Conservation (phyloP, 441 rosid species). For the Aleurites moluccanus region DNA sequence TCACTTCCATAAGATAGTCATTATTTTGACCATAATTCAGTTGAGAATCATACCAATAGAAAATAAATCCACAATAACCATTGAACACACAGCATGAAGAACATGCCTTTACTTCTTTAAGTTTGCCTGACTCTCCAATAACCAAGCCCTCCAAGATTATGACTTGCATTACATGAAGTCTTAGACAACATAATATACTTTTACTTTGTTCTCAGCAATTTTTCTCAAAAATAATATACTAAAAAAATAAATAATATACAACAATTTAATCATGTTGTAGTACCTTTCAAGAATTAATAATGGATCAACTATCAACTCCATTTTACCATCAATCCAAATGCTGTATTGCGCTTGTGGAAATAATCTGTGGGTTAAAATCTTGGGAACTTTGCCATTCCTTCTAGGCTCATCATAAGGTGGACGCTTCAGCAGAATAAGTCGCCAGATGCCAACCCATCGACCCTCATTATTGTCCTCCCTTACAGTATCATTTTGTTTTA, state of each 20-base stretch:
- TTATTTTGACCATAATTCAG: neutral
- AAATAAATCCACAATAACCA: neutral
- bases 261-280: neutral
- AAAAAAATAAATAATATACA: neutral
- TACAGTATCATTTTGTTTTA: constrained; percentile 60
- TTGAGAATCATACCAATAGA: neutral
- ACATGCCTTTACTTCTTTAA: too few relatives aligned
- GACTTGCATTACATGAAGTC: neutral
- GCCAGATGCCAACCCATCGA: constrained; percentile 94
- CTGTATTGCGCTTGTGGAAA: constrained; percentile 93
- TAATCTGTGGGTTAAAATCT: constrained; percentile 91
- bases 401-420: constrained; percentile 97
- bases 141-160: neutral
- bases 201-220: neutral
- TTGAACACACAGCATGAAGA: neutral
- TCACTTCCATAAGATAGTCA: neutral
- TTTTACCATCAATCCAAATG: constrained; percentile 98
- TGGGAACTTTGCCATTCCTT: constrained; percentile 96
- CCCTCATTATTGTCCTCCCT: constrained; percentile 64
- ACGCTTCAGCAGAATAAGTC: constrained; percentile 68
- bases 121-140: neutral
- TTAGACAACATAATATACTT: neutral
- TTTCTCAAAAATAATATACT: neutral
- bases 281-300: constrained; percentile 91
- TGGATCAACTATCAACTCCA: constrained; percentile 96